Base-by-base conservation (phyloP, 805 yeast genomes). In the Ogataea trehalophila region DNA sequence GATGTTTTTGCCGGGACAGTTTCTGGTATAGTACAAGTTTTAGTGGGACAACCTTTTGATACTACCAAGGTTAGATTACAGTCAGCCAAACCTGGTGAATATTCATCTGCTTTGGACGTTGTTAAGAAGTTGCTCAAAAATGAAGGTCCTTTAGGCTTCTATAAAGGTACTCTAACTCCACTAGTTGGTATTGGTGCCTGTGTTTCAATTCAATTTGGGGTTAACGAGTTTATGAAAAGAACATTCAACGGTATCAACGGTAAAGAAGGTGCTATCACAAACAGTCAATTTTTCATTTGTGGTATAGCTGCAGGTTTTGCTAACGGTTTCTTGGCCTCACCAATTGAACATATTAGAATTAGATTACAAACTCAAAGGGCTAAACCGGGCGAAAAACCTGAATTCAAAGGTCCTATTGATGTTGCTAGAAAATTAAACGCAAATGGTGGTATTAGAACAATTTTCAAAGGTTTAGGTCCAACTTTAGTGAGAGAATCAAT, bases 121-220 rank as follows among this genome's bases (percentile, higher is more conserved):
- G 81, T 90, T 18, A 77, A 77, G 60, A 76, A 81, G 56, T 72
- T 94, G 46, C 39, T 92, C 36, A 72, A 74, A 37, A 82, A 86
- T 48, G 99, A 94, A 67, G 99, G 99, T 2, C 77, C 83, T 6
- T 49, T 70, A 35, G 99, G 95, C 0, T 88, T 94, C 61, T 94
- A 94, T 66, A 83, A 95, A 67, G 99, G 99, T 34, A 90, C 97
- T 1, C 60, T 90, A 57, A 91, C 97, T 1, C 99, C 99, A 18
- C 73, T 94, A 57, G 66, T 92, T 34, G 99, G 99, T 13, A 88
- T 92, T n/a, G 99, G 99, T 44, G 96, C 96, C 0, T 91, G 97
- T 74, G 97, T 94, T 13, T 87, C 96, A 8, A 87, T 92, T 37
- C 99, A 94, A 68, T 94, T 94, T 62, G 94, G 96, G 41, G 95